Evolutionary conservation across 441 rosid genomes (phyloP).

Genomic region (Pelargonium cotyledonis): DNA sequence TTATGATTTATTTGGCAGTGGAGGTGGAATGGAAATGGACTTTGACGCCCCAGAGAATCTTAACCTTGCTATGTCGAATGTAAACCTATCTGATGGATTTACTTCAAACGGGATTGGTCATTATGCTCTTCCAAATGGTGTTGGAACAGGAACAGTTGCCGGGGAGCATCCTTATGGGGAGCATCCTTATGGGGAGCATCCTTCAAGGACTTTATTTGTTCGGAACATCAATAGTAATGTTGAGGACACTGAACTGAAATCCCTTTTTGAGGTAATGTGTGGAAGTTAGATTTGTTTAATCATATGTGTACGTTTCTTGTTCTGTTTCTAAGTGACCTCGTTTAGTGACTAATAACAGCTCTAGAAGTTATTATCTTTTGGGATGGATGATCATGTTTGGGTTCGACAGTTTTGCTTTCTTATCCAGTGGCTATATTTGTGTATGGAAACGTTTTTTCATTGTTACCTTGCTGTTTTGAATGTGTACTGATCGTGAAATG

Average conservation of each 20-base stretch:
- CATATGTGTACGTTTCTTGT: not conserved
- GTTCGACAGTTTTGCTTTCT: not conserved
- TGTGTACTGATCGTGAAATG: conserved; percentile 20
- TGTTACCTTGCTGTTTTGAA: conserved; percentile 9
- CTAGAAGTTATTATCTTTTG: conserved; percentile 1
- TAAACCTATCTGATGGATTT: conserved; percentile 50
- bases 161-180: conserved; percentile 87
- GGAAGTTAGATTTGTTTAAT: not conserved
- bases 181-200: conserved; percentile 87
- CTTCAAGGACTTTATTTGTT: conserved; percentile 81
- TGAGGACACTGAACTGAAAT: conserved; percentile 66
- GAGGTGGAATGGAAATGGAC: conserved; percentile 85
- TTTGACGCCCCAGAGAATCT: conserved; percentile 48
- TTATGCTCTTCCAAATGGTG: conserved; percentile 46
- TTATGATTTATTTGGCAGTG: conserved; percentile 64
- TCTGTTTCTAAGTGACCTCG: not conserved
- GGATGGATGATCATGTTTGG: not conserved
- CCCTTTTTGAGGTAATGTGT: conserved; percentile 61
- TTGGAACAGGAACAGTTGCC: conserved; percentile 41
- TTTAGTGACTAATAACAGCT: not conserved
- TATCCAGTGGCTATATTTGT: not conserved
- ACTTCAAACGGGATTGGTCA: conserved; percentile 47
- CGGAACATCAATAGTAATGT: conserved; percentile 83
- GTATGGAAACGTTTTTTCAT: not conserved
- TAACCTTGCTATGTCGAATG: conserved; percentile 51